These are phyloP conservation scores for Schizochytrium sp. DNA, from an alignment of 108 stramenopile species.

Conservation along the genomic window DNA sequence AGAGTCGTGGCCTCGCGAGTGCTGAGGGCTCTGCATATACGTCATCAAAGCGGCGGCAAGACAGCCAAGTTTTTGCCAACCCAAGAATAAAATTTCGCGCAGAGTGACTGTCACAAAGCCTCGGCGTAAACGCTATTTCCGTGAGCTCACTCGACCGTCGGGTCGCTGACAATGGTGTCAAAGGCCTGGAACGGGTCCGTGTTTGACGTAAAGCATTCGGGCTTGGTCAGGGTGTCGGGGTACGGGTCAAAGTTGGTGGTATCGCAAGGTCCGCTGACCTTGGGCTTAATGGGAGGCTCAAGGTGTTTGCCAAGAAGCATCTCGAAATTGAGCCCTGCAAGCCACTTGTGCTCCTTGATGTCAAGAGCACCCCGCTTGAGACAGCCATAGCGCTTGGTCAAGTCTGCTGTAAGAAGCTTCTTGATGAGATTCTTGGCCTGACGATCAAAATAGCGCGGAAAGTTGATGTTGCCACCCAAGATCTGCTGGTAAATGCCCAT, in stretches of 20 bases:
- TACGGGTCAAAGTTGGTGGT: conserved; percentile 73
- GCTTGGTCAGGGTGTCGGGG: conserved; percentile 52
- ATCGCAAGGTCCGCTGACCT: conserved; percentile 47
- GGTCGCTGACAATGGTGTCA: conserved; percentile 11
- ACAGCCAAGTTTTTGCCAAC: no score
- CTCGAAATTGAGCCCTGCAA: conserved; percentile 55
- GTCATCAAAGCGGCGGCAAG: no score
- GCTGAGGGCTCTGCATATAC: no score
- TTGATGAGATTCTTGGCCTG: conserved; percentile 65
- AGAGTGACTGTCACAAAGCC: no score
- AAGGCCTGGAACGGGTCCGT: conserved; percentile 36
- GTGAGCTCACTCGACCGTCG: neutral
- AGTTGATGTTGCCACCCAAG: conserved; percentile 59
- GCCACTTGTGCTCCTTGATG: conserved; percentile 64
- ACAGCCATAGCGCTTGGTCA: conserved; percentile 69
- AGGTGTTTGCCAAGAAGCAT: conserved; percentile 44
- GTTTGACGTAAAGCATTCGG: conserved; percentile 21
- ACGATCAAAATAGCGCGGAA: conserved; percentile 61
- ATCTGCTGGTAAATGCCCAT: conserved; percentile 69
- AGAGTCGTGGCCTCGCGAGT: no score
- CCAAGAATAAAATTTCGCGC: no score
- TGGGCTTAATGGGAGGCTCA: conserved; percentile 60
- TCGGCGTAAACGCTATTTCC: neutral
- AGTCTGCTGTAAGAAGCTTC: conserved; percentile 61
- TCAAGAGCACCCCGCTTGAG: conserved; percentile 66